A percentile compares a stretch with the other conserved stretches of the same genome.
phyloP scores from a whole-genome alignment of 345 rosid genomes.

The Syzygium aqueum region DNA sequence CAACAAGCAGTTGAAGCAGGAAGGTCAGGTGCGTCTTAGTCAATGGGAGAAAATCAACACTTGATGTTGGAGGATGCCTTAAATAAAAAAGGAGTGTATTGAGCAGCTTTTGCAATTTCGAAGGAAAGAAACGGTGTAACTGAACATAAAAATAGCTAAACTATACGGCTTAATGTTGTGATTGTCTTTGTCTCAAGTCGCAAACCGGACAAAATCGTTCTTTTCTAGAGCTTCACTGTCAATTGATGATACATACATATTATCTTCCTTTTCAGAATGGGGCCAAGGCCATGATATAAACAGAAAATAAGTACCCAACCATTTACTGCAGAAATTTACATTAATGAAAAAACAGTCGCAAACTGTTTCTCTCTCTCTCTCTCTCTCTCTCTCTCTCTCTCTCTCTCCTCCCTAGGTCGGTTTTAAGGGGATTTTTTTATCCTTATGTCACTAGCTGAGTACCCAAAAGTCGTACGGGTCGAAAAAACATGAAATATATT shows the following conservation, averaged over 20 bases:
- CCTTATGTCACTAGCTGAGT: background rate
- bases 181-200: background rate
- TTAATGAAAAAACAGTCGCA: background rate
- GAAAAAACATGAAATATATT: background rate
- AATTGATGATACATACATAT: background rate
- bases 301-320: background rate
- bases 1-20: too few relatives aligned
- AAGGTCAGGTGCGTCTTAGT: too few relatives aligned
- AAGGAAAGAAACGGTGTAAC: background rate
- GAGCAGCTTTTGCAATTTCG: background rate
- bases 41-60: too few relatives aligned
- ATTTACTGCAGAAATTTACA: background rate
- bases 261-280: background rate
- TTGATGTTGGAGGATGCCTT: too few relatives aligned
- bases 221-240: background rate
- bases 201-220: background rate
- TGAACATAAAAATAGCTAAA: background rate
- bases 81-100: too few relatives aligned
- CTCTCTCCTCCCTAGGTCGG: too few relatives aligned
- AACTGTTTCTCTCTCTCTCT: background rate
- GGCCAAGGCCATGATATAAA: background rate
- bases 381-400: background rate
- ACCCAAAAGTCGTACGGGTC: background rate
- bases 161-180: background rate
- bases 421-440: background rate